Percentiles rank a stretch among this genome's conserved stretches.
phyloP scores from a whole-genome alignment of 768 basidiomycete genomes.

The Tylopilus rubrobrunneus region DNA sequence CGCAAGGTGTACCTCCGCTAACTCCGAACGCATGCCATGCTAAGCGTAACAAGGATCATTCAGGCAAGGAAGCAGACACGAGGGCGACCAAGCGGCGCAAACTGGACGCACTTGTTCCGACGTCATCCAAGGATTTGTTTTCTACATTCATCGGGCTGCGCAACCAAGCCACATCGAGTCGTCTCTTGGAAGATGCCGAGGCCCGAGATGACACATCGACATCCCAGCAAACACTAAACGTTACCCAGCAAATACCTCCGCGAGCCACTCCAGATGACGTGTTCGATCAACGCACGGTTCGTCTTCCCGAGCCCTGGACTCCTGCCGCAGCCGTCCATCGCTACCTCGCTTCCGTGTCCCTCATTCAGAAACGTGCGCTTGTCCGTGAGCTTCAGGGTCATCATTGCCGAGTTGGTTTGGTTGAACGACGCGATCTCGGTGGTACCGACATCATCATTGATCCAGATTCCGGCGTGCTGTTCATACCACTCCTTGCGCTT shows the following conservation, averaged over 20 bases:
- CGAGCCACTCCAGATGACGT: conserved; percentile 38
- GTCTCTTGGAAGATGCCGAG: conserved; percentile 8
- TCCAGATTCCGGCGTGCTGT: conserved; percentile 53
- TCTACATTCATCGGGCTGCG: conserved; percentile 25
- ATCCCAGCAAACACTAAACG: conserved; percentile 2
- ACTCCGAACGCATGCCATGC: neutral
- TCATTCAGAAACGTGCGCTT: conserved; percentile 66
- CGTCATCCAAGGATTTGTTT: conserved; percentile 26
- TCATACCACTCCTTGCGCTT: conserved; percentile 42
- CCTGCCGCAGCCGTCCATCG: conserved; percentile 43
- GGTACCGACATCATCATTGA: conserved; percentile 69
- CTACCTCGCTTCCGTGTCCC: conserved; percentile 65
- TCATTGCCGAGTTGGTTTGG: conserved; percentile 48
- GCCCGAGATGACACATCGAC: conserved; percentile 10
- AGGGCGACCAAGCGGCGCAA: conserved; percentile 22
- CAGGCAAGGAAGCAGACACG: neutral
- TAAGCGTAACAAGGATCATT: neutral
- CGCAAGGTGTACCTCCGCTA: conserved; percentile 3
- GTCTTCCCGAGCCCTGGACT: conserved; percentile 33
- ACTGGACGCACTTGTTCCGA: conserved; percentile 21
- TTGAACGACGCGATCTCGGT: conserved; percentile 59
- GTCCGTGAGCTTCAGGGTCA: conserved; percentile 46
- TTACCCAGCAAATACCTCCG: conserved; percentile 16
- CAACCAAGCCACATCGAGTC: conserved; percentile 10
- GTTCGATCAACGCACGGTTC: conserved; percentile 42